Conservation (phyloP, 805 yeast genomes). For the Candida odintsovae region DNA sequence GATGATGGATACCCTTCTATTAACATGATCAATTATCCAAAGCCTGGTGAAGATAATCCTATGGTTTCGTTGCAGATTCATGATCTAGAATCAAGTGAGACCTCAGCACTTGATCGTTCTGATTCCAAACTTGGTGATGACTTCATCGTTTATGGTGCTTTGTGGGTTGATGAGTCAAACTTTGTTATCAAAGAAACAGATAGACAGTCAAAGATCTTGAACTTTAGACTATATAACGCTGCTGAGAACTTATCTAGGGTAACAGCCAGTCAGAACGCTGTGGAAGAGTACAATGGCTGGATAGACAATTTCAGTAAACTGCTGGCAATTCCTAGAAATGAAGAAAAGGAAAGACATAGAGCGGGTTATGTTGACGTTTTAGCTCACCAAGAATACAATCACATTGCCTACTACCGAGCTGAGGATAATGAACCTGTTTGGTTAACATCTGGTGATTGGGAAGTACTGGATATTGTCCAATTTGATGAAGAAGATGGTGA, state of each 20-base stretch:
- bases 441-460: slow-evolving; percentile 45
- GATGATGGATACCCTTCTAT: slow-evolving; percentile 40
- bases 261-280: slow-evolving; percentile 39
- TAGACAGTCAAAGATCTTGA: slow-evolving; percentile 51
- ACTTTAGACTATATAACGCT: slow-evolving; percentile 40
- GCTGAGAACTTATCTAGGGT: slow-evolving; percentile 26
- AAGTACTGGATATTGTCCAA: slow-evolving; percentile 40
- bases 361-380: slow-evolving; percentile 63
- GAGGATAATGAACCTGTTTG: slow-evolving; percentile 33
- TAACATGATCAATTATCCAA: slow-evolving; percentile 56
- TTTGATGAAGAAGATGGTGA: slow-evolving; percentile 41
- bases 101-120: slow-evolving; percentile 10
- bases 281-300: slow-evolving; percentile 45
- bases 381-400: slow-evolving; percentile 49
- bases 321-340: slow-evolving; percentile 32
- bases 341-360: slow-evolving; percentile 20
- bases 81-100: slow-evolving; percentile 26
- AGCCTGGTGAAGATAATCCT: slow-evolving; percentile 66
- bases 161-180: slow-evolving; percentile 47
- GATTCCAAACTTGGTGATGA: slow-evolving; percentile 36
- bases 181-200: slow-evolving; percentile 58
- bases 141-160: slow-evolving; percentile 52
- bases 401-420: slow-evolving; percentile 54
- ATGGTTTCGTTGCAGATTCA: slow-evolving; percentile 40
- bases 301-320: slow-evolving; percentile 46